Conservation (phyloP, 805 yeast genomes). For the Lachancea sp. region DNA sequence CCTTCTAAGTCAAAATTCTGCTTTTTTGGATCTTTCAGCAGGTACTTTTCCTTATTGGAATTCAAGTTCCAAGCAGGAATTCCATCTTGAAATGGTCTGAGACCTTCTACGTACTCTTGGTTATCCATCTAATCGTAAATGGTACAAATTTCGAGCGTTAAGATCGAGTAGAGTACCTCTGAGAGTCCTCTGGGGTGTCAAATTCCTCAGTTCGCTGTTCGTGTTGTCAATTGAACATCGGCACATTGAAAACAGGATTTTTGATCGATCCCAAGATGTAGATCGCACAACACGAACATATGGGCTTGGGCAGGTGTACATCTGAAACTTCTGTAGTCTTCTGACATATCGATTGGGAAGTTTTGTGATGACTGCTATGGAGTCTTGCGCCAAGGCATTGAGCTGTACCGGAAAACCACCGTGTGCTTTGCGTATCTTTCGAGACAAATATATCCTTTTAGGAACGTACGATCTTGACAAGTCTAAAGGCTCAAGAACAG, state of each 20-base stretch:
- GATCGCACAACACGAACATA: too few species aligned
- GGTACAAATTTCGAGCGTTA: too few species aligned
- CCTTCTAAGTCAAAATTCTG: conserved; percentile 46
- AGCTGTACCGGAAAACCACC: conserved; percentile 63
- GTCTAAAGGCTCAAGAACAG: conserved; percentile 53
- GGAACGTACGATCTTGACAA: conserved; percentile 80
- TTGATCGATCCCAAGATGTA: too few species aligned
- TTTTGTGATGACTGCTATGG: conserved; percentile 13
- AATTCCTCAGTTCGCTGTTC: too few species aligned
- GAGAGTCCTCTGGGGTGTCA: not conserved
- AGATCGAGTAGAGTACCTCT: too few species aligned
- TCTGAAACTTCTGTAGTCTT: too few species aligned
- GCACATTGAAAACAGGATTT: too few species aligned
- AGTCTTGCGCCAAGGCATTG: conserved; percentile 14
- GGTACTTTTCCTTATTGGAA: conserved; percentile 22
- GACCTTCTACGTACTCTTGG: conserved; percentile 20
- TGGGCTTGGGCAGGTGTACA: too few species aligned
- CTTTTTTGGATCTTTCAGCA: conserved; percentile 16
- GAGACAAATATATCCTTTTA: conserved; percentile 45
- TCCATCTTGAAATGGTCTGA: conserved; percentile 23
- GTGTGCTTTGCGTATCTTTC: conserved; percentile 61
- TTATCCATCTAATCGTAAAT: conserved; percentile 8
- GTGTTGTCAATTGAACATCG: too few species aligned
- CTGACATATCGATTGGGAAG: too few species aligned
- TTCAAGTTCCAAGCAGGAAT: conserved; percentile 21